These are phyloP conservation scores for Calocybe gambosa DNA, from an alignment of 1,284 basidiomycete species.

Conservation along the genomic window DNA sequence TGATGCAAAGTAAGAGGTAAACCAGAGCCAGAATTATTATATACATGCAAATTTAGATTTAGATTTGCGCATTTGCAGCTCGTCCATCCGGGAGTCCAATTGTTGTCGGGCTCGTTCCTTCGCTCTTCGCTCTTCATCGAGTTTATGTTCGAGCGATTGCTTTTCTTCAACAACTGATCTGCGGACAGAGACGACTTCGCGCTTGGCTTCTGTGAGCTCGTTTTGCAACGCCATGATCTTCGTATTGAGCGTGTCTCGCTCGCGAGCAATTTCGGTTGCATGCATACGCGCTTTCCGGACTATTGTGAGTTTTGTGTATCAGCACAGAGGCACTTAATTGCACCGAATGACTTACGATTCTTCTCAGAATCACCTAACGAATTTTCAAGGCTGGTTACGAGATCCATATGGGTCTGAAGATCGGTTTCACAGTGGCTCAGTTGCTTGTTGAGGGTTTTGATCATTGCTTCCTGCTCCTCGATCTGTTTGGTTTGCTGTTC, in stretches of 20 bases:
- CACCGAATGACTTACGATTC: slow-evolving; percentile 56
- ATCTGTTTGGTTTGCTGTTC: slow-evolving; percentile 73
- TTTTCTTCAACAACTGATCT: slow-evolving; percentile 80
- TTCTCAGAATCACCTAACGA: slow-evolving; percentile 87
- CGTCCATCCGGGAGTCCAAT: slow-evolving; percentile 80
- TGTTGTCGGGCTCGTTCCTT: slow-evolving; percentile 81
- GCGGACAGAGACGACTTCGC: slow-evolving; percentile 72
- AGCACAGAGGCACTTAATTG: slow-evolving; percentile 13
- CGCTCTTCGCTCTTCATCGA: slow-evolving; percentile 77
- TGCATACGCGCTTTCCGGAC: slow-evolving; percentile 89
- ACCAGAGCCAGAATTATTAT: slow-evolving; percentile 37
- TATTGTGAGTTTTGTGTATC: slow-evolving; percentile 25
- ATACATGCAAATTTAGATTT: slow-evolving; percentile 72
- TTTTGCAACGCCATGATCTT: slow-evolving; percentile 62
- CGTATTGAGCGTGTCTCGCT: slow-evolving; percentile 66
- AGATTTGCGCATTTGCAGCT: slow-evolving; percentile 73
- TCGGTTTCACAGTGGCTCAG: slow-evolving; percentile 87
- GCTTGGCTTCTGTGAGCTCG: slow-evolving; percentile 70
- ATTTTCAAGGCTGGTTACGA: slow-evolving; percentile 77
- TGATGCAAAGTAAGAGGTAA: slow-evolving; percentile 15
- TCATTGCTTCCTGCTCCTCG: slow-evolving; percentile 83
- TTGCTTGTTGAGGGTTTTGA: slow-evolving; percentile 90
- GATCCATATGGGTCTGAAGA: slow-evolving; percentile 87
- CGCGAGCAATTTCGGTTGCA: slow-evolving; percentile 78
- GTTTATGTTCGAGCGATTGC: slow-evolving; percentile 69